phyloP scores from a whole-genome alignment of 2,329 filamentous ascomycete genomes.

The Ambrosiella cleistominuta region DNA sequence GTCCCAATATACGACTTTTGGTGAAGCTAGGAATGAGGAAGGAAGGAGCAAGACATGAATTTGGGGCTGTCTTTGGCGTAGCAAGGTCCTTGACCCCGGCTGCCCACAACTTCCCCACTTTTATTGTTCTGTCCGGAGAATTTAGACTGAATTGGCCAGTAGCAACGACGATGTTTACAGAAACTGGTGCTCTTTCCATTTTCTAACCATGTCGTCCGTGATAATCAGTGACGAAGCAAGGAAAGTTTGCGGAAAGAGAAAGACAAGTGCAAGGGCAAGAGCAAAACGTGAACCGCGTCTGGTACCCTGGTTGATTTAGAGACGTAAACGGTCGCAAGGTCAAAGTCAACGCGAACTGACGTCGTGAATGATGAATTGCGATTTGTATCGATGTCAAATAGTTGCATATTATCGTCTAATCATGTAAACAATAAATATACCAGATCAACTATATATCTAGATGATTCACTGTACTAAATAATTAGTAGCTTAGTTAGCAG shows the following conservation, averaged over 20 bases:
- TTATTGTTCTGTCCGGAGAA: background rate
- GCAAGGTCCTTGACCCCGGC: background rate
- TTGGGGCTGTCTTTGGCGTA: background rate
- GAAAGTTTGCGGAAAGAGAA: background rate
- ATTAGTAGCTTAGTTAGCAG: too few species aligned
- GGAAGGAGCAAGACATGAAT: background rate
- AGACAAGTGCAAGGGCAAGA: background rate
- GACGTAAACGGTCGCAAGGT: background rate
- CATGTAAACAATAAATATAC: background rate
- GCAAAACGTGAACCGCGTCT: background rate
- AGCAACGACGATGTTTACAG: background rate
- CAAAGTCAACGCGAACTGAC: background rate
- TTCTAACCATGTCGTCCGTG: background rate
- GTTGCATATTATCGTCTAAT: background rate
- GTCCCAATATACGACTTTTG: background rate
- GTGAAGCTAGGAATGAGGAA: background rate
- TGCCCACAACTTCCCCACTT: background rate
- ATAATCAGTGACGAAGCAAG: background rate
- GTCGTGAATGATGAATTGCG: background rate
- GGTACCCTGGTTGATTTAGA: background rate
- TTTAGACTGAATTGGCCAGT: background rate
- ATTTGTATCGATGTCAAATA: background rate
- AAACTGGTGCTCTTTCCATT: background rate
- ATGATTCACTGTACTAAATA: too few species aligned
- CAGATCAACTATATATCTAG: background rate